Evolutionary conservation across 2,329 filamentous ascomycete species (phyloP), one percentile per base, ranked within the genome.

Genomic region (Xylariomycetidae sp.): DNA sequence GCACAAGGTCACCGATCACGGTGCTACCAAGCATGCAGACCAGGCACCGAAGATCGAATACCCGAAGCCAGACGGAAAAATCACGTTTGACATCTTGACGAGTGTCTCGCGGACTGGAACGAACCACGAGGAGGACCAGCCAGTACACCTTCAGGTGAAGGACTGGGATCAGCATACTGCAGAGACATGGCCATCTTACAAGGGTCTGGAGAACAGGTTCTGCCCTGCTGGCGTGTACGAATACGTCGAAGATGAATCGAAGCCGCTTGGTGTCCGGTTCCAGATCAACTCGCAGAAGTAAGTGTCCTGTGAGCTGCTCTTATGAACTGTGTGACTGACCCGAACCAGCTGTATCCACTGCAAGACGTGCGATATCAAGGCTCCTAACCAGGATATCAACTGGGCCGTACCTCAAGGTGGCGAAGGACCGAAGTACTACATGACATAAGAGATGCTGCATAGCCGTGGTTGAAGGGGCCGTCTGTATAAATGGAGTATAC

Each of bases 321-420:
- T 6, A 25, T 15, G 15, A 14, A n/a, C 18, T n/a, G n/a, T 8
- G 17, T 25, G 22, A 44, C 64, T 54, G 58, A 56, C 31, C n/a
- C 9, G 25, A 13, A 15, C 25, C 48, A 95, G 89, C 65, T 98
- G 92, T 60, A 94, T 98, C 46, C 92, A 98, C 65, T 98, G 92
- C 74, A 98, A 98, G 74, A 98, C 92, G 10, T 98, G 92, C 60
- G 92, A 98, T 61, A 98, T 98, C 67, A 98, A 98, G 68, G 90
- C 87, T 12, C 92, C 92, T 6, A 77, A 82, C 42, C 92, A 98
- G 67, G 92, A 96, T 57, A 96, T 98, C 63, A 95, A 95, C 61
- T 95, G 87, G 87, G 78, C 87, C 49, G 92, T 92, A 19, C 92
- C 92, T 6, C 88, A 95, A 58, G 89, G 92, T 46, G 92, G 90